Conservation (phyloP, 129 eudicot genomes). For the Helichrysum umbraculigerum region DNA sequence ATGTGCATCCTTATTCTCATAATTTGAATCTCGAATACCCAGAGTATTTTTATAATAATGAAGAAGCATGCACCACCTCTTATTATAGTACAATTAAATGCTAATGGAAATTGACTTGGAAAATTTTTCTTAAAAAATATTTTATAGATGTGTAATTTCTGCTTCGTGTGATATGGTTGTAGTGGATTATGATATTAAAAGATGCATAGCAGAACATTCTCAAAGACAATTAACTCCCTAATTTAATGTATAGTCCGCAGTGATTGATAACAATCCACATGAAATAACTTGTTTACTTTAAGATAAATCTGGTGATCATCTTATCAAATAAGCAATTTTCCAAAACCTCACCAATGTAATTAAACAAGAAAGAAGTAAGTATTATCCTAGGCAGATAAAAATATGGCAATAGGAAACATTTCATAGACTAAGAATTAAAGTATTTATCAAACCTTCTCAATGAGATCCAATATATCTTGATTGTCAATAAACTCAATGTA, state of each 20-base stretch:
- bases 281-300: constrained; percentile 6
- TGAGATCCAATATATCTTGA: constrained; percentile 93
- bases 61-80: background rate
- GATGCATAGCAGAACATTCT: background rate
- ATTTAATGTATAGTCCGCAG: background rate
- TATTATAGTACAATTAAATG: background rate
- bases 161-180: background rate
- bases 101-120: background rate
- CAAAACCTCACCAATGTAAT: constrained; percentile 5
- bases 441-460: constrained; percentile 78
- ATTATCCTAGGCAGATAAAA: constrained; percentile 1
- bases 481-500: constrained; percentile 96
- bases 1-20: background rate
- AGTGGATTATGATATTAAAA: background rate
- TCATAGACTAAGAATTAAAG: background rate
- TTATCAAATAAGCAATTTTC: constrained; percentile 7
- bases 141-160: background rate
- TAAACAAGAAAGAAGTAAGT: constrained; percentile 9
- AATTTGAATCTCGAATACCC: background rate
- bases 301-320: constrained; percentile 7
- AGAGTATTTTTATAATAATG: background rate
- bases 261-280: background rate
- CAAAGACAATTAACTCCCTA: background rate
- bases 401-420: constrained; percentile 14
- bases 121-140: background rate